phyloP scores from a whole-genome alignment of 176 grass and related monocot species.

The Paspalum vaginatum region DNA sequence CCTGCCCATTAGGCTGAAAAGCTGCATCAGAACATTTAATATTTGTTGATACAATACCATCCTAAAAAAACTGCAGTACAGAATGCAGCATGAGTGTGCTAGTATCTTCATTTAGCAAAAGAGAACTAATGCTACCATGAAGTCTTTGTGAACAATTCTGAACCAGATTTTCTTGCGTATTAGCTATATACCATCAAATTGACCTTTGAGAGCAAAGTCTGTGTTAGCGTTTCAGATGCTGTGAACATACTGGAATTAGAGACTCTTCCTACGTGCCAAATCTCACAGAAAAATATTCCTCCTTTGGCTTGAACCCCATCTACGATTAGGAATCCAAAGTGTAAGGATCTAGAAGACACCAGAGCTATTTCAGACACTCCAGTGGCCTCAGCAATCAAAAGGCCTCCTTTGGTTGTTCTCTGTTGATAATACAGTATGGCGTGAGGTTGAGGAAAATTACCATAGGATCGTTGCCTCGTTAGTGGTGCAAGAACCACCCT shows the following conservation, averaged over 20 bases:
- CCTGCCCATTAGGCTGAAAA: conserved; percentile 63
- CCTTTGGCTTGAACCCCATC: conserved; percentile 59
- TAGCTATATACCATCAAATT: conserved; percentile 1
- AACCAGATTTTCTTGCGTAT: conserved; percentile 12
- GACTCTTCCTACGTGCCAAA: conserved; percentile 69
- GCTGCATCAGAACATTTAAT: conserved; percentile 28
- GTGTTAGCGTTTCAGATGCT: background rate
- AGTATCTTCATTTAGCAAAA: conserved; percentile 6
- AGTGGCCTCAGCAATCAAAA: conserved; percentile 67
- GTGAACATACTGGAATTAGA: conserved; percentile 53
- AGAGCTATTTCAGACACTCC: conserved; percentile 72
- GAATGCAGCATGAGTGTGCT: background rate
- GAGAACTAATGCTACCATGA: background rate
- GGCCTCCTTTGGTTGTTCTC: too few relatives aligned
- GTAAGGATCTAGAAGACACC: conserved; percentile 34
- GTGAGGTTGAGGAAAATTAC: conserved; percentile 57
- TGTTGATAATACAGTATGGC: conserved; percentile 61
- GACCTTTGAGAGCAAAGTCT: background rate
- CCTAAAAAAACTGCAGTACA: background rate
- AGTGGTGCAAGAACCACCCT: conserved; percentile 64
- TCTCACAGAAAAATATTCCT: conserved; percentile 67
- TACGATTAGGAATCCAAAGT: conserved; percentile 48
- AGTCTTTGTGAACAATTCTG: background rate
- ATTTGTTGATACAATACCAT: background rate
- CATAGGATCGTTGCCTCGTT: conserved; percentile 55